These are phyloP conservation scores for Podila epigama DNA, from an alignment of 192 early-diverging fungal genomes.

Conservation along the genomic window DNA sequence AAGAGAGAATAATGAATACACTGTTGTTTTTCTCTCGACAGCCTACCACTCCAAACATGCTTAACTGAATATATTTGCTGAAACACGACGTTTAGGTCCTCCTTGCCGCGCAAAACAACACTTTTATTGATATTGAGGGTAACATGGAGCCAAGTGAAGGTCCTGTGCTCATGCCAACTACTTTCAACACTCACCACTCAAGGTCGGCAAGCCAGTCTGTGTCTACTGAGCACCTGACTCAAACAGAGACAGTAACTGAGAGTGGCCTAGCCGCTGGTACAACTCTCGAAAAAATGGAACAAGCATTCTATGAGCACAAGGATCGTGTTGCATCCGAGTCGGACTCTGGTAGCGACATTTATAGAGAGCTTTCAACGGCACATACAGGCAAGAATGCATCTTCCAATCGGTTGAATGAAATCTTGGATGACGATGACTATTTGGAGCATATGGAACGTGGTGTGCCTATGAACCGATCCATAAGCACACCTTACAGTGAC, in stretches of 20 bases:
- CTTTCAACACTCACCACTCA: not conserved
- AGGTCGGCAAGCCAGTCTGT: not conserved
- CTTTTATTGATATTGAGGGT: not conserved
- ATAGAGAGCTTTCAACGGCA: conserved; percentile 37
- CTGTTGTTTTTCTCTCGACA: not conserved
- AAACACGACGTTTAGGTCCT: not conserved
- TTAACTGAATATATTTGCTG: no score
- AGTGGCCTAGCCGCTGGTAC: no score
- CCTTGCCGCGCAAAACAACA: not conserved
- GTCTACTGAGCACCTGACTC: not conserved
- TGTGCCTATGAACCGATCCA: conserved; percentile 41
- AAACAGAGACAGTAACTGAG: not conserved
- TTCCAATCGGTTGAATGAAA: conserved; percentile 37
- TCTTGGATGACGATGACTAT: conserved; percentile 40
- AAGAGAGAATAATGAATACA: not conserved
- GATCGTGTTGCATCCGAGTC: not conserved
- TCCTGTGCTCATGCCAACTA: not conserved
- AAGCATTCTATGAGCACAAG: not conserved
- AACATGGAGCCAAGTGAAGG: not conserved
- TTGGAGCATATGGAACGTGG: conserved; percentile 49
- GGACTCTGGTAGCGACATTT: conserved; percentile 26
- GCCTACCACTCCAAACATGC: not conserved
- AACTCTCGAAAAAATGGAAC: not conserved
- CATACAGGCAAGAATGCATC: conserved; percentile 12
- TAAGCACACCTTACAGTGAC: conserved; percentile 42